Evolutionary conservation across 495 filamentous ascomycete genomes (phyloP).

Genomic region (Aspergillus avenaceus): DNA sequence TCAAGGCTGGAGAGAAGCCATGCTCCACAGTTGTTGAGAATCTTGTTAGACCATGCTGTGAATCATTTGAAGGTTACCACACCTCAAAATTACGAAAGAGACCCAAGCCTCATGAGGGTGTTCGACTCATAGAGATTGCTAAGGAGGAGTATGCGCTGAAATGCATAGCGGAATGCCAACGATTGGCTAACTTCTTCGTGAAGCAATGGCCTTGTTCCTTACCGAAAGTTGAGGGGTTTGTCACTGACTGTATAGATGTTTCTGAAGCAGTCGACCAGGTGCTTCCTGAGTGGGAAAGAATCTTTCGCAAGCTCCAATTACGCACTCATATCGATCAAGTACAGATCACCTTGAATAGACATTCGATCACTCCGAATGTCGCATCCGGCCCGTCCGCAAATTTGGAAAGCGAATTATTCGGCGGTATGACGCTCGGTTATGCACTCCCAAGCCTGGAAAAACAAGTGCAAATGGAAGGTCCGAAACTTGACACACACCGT

Average conservation of each 20-base stretch:
- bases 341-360: slow-evolving; percentile 13
- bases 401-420: background rate
- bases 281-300: slow-evolving; percentile 45
- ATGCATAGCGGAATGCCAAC: slow-evolving; percentile 16
- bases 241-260: slow-evolving; percentile 25
- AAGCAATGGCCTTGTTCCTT: slow-evolving; percentile 36
- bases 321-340: slow-evolving; percentile 31
- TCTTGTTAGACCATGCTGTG: slow-evolving; percentile 20
- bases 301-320: slow-evolving; percentile 42
- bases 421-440: background rate
- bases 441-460: slow-evolving; percentile 5
- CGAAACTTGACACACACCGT: slow-evolving; percentile 4
- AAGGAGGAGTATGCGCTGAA: slow-evolving; percentile 20
- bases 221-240: slow-evolving; percentile 18
- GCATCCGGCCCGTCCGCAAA: too few species aligned
- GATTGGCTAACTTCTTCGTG: slow-evolving; percentile 26
- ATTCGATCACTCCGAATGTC: background rate
- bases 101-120: background rate
- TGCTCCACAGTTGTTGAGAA: slow-evolving; percentile 12
- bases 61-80: background rate
- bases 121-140: slow-evolving; percentile 3
- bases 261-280: slow-evolving; percentile 31
- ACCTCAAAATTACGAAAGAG: background rate
- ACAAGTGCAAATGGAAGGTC: slow-evolving; percentile 9
- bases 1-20: slow-evolving; percentile 19